These are phyloP conservation scores for Candida qinlingensis DNA, from an alignment of 805 yeast genomes.

Conservation along the genomic window DNA sequence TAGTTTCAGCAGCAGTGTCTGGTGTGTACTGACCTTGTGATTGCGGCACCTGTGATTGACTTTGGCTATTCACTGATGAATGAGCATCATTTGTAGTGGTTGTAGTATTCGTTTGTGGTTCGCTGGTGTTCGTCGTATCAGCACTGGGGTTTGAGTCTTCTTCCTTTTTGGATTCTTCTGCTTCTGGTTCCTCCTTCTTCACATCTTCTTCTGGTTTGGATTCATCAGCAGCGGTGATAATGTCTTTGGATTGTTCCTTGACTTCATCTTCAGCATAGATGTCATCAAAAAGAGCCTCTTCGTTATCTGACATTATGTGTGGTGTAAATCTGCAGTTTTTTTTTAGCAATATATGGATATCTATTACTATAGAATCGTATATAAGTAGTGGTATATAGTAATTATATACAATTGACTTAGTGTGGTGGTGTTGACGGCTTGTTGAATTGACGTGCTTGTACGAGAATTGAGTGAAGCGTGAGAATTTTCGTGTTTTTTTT, in stretches of 20 bases:
- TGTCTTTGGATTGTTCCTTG: conserved; percentile 15
- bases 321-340: not conserved
- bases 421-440: no score
- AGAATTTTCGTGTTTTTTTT: no score
- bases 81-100: not conserved
- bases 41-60: not conserved
- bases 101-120: not conserved
- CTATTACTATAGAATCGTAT: conserved; percentile 6
- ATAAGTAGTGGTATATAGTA: not conserved
- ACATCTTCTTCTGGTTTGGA: conserved; percentile 7
- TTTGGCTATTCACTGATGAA: no score
- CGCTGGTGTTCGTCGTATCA: no score
- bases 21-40: not conserved
- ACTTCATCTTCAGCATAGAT: conserved; percentile 48
- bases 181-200: not conserved
- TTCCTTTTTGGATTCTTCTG: not conserved
- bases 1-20: not conserved
- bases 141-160: no score
- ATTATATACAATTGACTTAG: not conserved
- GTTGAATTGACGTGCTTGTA: not conserved
- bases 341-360: not conserved
- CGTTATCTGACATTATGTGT: conserved; percentile 70
- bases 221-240: conserved; percentile 14
- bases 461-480: not conserved
- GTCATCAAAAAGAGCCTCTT: conserved; percentile 91